Evolutionary conservation across 768 basidiomycete genomes (phyloP).

Genomic region (Hericium erinaceus): DNA sequence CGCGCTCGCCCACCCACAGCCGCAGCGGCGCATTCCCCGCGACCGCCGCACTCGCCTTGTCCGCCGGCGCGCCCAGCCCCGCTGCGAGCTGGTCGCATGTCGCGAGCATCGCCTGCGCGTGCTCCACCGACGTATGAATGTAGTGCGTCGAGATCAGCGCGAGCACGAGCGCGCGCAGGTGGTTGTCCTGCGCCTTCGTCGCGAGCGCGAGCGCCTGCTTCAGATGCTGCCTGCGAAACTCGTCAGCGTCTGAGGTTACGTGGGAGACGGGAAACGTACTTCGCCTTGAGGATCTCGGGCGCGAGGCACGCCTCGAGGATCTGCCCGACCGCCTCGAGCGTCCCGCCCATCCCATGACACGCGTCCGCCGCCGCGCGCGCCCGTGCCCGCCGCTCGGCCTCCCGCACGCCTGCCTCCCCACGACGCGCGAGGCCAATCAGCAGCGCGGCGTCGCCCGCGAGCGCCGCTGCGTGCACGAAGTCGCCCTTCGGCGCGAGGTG

Average conservation of each 20-base stretch:
- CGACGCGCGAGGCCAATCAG: constrained; percentile 32
- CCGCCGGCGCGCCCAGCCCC: constrained; percentile 48
- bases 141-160: constrained; percentile 65
- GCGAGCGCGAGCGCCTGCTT: constrained; percentile 52
- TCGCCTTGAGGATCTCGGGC: constrained; percentile 49
- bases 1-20: constrained; percentile 66
- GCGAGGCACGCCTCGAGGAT: constrained; percentile 41
- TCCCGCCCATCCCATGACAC: constrained; percentile 42
- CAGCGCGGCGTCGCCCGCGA: constrained; percentile 43
- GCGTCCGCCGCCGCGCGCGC: constrained; percentile 15
- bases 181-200: constrained; percentile 54
- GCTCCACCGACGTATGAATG: constrained; percentile 57
- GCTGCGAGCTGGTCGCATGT: constrained; percentile 65
- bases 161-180: constrained; percentile 61
- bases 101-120: constrained; percentile 55
- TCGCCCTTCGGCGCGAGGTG: constrained; percentile 29
- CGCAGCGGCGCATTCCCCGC: constrained; percentile 47
- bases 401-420: constrained; percentile 7
- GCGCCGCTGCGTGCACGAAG: constrained; percentile 36
- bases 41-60: constrained; percentile 14
- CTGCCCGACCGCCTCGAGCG: constrained; percentile 44
- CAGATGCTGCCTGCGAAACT: constrained; percentile 38
- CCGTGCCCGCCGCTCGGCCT: neutral
- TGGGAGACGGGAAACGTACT: constrained; percentile 34
- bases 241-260: neutral